A percentile compares a stretch with the other conserved stretches of the same genome.
Evolutionary conservation across 2,329 filamentous ascomycete species (phyloP).

Genomic region (Cordyceps pruinosa): DNA sequence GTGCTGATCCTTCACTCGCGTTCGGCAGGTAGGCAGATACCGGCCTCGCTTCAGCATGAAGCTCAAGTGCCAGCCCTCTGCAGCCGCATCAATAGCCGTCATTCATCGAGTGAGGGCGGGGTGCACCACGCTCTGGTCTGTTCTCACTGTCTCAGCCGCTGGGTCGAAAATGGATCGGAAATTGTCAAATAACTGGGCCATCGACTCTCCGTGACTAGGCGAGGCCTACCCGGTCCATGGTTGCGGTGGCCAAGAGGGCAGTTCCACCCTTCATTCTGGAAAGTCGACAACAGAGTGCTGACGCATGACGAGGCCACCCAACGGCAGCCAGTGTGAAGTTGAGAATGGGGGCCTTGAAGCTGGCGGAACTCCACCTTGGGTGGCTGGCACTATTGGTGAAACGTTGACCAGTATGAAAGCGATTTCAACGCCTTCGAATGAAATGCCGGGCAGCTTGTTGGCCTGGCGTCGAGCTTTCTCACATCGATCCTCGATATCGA

Average conservation of each 20-base stretch:
- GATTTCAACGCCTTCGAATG: neutral
- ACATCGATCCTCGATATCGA: constrained; percentile 1
- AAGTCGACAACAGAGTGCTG: constrained; percentile 10
- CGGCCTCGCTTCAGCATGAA: neutral
- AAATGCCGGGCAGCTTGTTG: neutral
- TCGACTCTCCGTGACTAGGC: neutral
- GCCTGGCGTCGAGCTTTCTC: neutral
- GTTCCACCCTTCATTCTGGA: constrained; percentile 7
- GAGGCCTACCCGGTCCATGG: neutral
- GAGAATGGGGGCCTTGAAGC: neutral
- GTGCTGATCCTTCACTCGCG: neutral
- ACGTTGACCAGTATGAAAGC: neutral
- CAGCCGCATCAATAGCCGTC: neutral
- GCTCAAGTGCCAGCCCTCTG: neutral
- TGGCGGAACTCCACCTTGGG: neutral
- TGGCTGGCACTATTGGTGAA: constrained; percentile 2
- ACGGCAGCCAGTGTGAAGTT: neutral
- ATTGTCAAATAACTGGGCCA: constrained; percentile 4
- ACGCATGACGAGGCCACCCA: neutral
- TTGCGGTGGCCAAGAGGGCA: neutral
- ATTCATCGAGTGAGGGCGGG: neutral
- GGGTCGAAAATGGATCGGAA: constrained; percentile 30
- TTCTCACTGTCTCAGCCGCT: constrained; percentile 24
- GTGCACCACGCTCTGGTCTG: neutral
- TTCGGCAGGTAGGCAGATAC: neutral